These are phyloP conservation scores for Colletotrichum abscissum DNA, from an alignment of 2,329 filamentous ascomycete genomes.

Conservation along the genomic window DNA sequence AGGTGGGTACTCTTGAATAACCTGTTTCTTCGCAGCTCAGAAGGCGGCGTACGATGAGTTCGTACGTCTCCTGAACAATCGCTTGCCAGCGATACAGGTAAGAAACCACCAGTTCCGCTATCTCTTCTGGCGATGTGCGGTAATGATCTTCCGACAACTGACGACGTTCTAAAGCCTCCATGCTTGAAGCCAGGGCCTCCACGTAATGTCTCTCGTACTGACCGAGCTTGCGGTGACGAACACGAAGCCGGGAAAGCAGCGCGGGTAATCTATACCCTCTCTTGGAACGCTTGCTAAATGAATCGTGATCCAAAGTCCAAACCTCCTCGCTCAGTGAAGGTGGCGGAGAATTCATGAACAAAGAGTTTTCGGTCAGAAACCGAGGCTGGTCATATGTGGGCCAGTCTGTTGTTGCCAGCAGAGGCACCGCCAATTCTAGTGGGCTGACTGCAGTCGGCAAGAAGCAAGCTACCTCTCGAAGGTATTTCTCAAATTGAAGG, in stretches of 20 bases:
- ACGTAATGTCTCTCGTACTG: neutral
- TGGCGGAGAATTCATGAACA: neutral
- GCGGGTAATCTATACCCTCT: neutral
- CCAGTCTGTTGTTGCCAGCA: neutral
- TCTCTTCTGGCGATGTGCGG: neutral
- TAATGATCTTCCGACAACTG: neutral
- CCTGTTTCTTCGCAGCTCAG: neutral
- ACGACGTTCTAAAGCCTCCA: neutral
- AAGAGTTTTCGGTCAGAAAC: neutral
- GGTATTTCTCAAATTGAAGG: conserved; percentile 39
- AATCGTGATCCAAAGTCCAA: neutral
- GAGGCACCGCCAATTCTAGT: neutral
- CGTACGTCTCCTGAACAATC: neutral
- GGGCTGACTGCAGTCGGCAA: neutral
- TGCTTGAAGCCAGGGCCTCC: neutral
- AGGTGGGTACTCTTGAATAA: too few relatives aligned
- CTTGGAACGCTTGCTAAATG: neutral
- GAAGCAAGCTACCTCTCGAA: conserved; percentile 10
- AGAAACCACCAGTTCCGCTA: neutral
- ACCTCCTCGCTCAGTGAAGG: neutral
- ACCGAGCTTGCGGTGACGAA: neutral
- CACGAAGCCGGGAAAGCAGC: neutral
- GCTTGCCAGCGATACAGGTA: neutral
- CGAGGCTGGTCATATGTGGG: neutral
- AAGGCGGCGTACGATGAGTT: neutral